Conservation (phyloP, 495 filamentous ascomycete genomes). For the Penicillium parvum region DNA sequence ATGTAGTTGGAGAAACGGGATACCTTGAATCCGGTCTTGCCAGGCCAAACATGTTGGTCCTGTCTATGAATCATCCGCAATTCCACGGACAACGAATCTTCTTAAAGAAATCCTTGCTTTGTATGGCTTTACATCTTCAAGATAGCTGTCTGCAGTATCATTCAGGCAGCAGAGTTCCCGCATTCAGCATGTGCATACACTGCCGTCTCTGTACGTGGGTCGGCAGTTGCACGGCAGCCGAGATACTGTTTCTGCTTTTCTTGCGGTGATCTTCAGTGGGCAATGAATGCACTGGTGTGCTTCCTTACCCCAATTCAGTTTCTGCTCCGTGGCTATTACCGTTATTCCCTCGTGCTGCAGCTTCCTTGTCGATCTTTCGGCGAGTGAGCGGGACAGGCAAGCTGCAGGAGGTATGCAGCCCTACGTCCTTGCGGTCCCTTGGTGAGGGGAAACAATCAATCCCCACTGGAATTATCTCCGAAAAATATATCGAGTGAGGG, state of each 20-base stretch:
- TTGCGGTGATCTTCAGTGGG: background rate
- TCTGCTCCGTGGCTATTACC: background rate
- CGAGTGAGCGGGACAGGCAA: background rate
- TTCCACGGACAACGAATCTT: background rate
- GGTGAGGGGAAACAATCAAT: constrained; percentile 4
- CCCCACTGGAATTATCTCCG: background rate
- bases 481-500: background rate
- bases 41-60: no score
- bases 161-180: background rate
- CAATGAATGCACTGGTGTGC: background rate
- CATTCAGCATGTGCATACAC: background rate
- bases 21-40: no score
- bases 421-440: background rate
- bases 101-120: no score
- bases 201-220: background rate
- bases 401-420: background rate
- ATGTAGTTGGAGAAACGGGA: no score
- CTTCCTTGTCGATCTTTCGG: background rate
- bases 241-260: background rate
- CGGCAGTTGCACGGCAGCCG: background rate
- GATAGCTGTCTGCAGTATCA: no score
- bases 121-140: no score
- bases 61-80: background rate
- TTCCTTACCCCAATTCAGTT: constrained; percentile 1
- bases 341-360: background rate